Conservation (phyloP, 768 basidiomycete species). For the Mycena alexandri region DNA sequence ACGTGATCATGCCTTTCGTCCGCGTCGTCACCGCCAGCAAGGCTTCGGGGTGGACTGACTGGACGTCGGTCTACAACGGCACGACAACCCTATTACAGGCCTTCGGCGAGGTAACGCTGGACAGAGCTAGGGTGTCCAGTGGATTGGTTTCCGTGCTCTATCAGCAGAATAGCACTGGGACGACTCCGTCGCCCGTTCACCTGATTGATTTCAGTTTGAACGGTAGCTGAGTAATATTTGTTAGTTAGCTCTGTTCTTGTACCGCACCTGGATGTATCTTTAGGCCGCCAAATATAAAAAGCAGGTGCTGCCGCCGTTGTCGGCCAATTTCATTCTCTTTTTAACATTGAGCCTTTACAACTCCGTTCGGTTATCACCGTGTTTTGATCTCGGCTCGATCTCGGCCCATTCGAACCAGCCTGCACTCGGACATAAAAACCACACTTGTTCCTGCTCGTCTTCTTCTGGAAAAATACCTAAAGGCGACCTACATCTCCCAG, state of each 20-base stretch:
- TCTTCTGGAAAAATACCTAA: too few species aligned
- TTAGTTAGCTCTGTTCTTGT: too few species aligned
- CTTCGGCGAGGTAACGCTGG: slow-evolving; percentile 62
- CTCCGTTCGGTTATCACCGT: too few species aligned
- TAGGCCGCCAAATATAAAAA: too few species aligned
- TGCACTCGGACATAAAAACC: too few species aligned
- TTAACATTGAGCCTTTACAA: too few species aligned
- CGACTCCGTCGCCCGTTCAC: slow-evolving; percentile 57
- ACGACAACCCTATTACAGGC: slow-evolving; percentile 53
- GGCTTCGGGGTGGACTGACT: slow-evolving; percentile 59
- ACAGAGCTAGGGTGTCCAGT: slow-evolving; percentile 53
- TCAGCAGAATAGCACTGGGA: slow-evolving; percentile 56
- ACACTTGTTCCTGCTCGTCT: too few species aligned
- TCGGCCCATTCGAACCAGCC: too few species aligned
- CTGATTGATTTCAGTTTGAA: slow-evolving; percentile 58
- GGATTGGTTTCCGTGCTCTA: slow-evolving; percentile 58
- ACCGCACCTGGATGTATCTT: too few species aligned
- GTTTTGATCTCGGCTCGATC: too few species aligned
- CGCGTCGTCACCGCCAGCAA: slow-evolving; percentile 61
- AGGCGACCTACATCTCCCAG: too few species aligned
- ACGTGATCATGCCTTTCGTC: slow-evolving; percentile 58
- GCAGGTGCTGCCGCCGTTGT: too few species aligned
- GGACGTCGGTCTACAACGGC: slow-evolving; percentile 60
- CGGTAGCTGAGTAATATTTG: slow-evolving; percentile 33
- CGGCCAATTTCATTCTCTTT: slow-evolving; percentile 19